Base-by-base conservation (phyloP, 2,329 filamentous ascomycete genomes). In the Mycosphaerelloides madeirae region DNA sequence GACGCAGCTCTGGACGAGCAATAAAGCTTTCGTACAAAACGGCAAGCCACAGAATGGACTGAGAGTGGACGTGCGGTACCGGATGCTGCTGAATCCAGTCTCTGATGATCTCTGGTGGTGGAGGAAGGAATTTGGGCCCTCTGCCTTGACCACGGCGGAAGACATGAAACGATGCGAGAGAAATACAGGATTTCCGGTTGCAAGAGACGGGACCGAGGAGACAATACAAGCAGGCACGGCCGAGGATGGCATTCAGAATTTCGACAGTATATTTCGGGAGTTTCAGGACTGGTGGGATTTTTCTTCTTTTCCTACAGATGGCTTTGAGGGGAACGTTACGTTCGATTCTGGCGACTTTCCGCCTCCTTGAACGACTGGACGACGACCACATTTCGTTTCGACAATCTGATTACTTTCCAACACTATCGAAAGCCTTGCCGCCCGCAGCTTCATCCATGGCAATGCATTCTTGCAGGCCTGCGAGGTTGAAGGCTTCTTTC, bases 81-180 rank as follows among this genome's bases (percentile, higher is more conserved):
- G 42, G 20, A 20, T 44, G 18, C 29, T 38, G 2, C n/a, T 44
- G 28, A 44, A 44, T 16, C 41, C 41, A 3, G 41, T 44, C 9
- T 44, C 38, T 15, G 42, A 44, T 16, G 34, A 33, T 29, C 38
- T 44, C 18, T 44, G 42, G 42, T 44, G 42, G 42, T 44, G 42
- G 42, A 29, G 42, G n/a, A 39, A 32, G 22, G 42, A 44, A 34
- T 39, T 28, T 11, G 42, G 42, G 14, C 28, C 5, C 22, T 25
- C 39, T 11, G 15, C 29, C 11, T 11, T 28, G 22, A 25, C 9
- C 22, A 25, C 22, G 22, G n/a, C n/a, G n/a, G 22, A 25, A 6
- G 22, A 9, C 22, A 5, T 25, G 22, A 25, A 25, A 9, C 5
- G 22, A 9, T 25, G 22, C 9, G 22, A 25, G 5, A 25, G 9